phyloP scores from a whole-genome alignment of 371 early-diverging fungal species.

The Parasitella parasitica region DNA sequence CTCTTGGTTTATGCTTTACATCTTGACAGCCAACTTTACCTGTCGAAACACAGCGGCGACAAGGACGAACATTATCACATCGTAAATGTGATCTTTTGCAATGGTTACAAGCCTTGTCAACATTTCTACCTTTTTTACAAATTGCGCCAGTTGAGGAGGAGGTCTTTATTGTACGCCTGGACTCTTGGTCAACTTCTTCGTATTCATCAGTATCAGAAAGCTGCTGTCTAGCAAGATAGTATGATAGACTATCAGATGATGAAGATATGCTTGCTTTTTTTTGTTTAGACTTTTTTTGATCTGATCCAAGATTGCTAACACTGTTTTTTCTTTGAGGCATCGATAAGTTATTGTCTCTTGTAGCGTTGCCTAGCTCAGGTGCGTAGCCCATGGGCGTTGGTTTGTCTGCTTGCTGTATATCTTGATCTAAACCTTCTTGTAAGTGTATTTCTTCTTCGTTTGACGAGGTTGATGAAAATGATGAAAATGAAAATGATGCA shows the following conservation, averaged over 20 bases:
- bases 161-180: neutral
- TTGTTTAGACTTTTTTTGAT: neutral
- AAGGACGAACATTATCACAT: constrained; percentile 45
- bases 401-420: neutral
- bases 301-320: neutral
- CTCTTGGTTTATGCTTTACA: constrained; percentile 47
- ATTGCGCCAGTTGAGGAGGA: neutral
- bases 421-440: neutral
- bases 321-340: neutral
- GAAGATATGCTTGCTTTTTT: neutral
- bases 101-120: constrained; percentile 47
- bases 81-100: constrained; percentile 47
- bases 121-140: constrained; percentile 36
- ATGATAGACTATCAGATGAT: constrained; percentile 7
- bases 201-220: constrained; percentile 6
- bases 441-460: neutral
- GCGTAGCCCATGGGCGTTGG: constrained; percentile 4
- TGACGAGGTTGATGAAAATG: constrained; percentile 10
- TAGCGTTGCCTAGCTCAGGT: neutral
- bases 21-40: constrained; percentile 47
- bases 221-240: neutral
- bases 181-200: constrained; percentile 1
- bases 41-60: constrained; percentile 38
- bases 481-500: constrained; percentile 9
- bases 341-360: neutral